Base-by-base conservation (phyloP, 805 yeast species). In the Yamadazyma sp. region DNA sequence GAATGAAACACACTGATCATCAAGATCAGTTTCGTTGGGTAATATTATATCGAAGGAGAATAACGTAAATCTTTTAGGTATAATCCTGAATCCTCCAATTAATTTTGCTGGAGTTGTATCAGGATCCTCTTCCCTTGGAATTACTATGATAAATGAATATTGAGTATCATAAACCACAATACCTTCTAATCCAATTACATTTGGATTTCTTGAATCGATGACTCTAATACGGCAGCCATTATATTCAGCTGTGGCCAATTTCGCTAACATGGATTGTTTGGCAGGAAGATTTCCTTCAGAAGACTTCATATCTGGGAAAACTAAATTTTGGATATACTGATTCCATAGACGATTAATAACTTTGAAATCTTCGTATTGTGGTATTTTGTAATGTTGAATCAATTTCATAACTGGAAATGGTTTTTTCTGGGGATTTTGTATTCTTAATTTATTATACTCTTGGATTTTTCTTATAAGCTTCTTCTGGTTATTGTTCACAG, bases 141-240 rank as follows among this genome's bases (percentile, higher is more conserved):
- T 72, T 9, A 80, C 78, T 30, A 87, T 50, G 2, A 86, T 70
- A 50, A 86, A 82, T 40, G 75, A 73, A 45, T 78, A 77, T 53
- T 83, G 87, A 7, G 91, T 74, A 53, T 88, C 97, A 83, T 93
- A 85, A 2, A 86, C 62, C 2, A 88, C 85, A 4, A 88, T 83
- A 0, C 97, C 97, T 24, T 65, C 45, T 21, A 70, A 48, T 0
- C 93, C 94, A 6, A 81, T 67, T 36, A 75, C 51, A 32, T 76
- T 71, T 4, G 69, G 61, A 48, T 81, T 82, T 14, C 61, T 58
- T n/a, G 86, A 68, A 30, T 76, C 72, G 2, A 67, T 48, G 0
- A 88, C 88, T 10, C 67, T 68, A 10, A 87, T 38, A 27, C 57
- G 54, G n/a, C 93, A 75, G 3, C 97, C 96, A 47, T 82, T 82